Base-by-base conservation (phyloP, 2,329 filamentous ascomycete species). In the Macrophomina tecta region DNA sequence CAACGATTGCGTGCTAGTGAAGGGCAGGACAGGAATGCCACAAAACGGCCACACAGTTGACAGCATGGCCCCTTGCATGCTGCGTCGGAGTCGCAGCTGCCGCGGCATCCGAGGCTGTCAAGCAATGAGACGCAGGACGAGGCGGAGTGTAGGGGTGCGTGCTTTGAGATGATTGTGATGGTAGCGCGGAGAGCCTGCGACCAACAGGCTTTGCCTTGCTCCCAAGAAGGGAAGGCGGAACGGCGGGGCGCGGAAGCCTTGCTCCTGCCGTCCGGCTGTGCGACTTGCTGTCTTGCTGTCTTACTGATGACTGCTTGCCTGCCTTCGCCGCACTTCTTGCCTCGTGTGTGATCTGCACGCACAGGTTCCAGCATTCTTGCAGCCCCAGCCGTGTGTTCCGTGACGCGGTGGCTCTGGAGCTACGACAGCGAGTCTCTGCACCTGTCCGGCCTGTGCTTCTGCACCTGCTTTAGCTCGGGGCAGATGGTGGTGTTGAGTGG, bases 1-100 rank as follows among this genome's bases (percentile, higher is more conserved):
- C 32, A 38, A n/a, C 42, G 23, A 62, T 62, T 62, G 58, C 58
- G 58, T 62, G 58, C 58, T 62, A 49, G 45, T 30, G 32, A 0
- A 34, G 14, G 7, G 32, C 32, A 23, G 52, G 23, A 38, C 52
- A 18, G 34, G 16, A 11, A 28, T 28, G 32, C 52, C 5, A 16
- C 11, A 14, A 14, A 14, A 9, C 4, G 42, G 7, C 42, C 11
- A n/a, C 42, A 14, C 42, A 45, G 42, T 5, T 45, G 49, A 34
- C 5, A 9, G 46, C 4, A 52, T 52, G 49, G 28, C 49, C 49
- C 49, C 49, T 52, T 52, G 49, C 49, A 36, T 18, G 28, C 28
- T 52, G 7, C 23, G 14, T 51, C 30, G 49, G 30, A 1, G 49
- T 34, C 14, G 49, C 12, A 8, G 28, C 28, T 11, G 49, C 49